Conservation (phyloP, 1,284 basidiomycete genomes). For the Sporisorium exsertum region DNA sequence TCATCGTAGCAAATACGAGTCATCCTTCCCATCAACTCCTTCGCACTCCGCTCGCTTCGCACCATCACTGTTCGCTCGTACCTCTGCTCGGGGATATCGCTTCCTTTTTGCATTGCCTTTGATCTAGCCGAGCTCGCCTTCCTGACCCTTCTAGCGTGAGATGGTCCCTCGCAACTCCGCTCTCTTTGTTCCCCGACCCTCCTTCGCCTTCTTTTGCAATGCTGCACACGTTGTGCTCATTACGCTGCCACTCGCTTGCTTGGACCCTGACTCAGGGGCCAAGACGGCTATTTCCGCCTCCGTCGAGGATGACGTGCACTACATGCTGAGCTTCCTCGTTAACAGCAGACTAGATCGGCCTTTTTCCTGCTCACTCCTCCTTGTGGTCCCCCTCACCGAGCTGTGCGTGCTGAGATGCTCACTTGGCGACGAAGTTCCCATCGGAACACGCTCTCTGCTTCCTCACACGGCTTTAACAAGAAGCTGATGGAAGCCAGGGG, state of each 20-base stretch:
- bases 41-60: conserved; percentile 13
- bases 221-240: background rate
- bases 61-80: background rate
- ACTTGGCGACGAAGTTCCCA: background rate
- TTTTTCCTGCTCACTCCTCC: background rate
- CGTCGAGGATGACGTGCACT: background rate
- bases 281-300: conserved; percentile 11
- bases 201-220: conserved; percentile 11
- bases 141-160: background rate
- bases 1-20: conserved; percentile 4
- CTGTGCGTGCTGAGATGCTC: background rate
- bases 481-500: background rate
- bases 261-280: conserved; percentile 4
- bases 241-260: too few species aligned
- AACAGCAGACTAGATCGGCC: conserved; percentile 22
- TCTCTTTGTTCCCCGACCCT: conserved; percentile 3
- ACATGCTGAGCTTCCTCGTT: background rate
- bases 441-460: background rate
- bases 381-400: background rate
- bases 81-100: too few species aligned
- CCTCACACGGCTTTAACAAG: background rate
- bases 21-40: background rate
- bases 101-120: background rate
- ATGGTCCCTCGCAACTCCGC: background rate
- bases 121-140: conserved; percentile 20